phyloP scores from a whole-genome alignment of 176 grass and related monocot genomes.

The Musa acuminata region DNA sequence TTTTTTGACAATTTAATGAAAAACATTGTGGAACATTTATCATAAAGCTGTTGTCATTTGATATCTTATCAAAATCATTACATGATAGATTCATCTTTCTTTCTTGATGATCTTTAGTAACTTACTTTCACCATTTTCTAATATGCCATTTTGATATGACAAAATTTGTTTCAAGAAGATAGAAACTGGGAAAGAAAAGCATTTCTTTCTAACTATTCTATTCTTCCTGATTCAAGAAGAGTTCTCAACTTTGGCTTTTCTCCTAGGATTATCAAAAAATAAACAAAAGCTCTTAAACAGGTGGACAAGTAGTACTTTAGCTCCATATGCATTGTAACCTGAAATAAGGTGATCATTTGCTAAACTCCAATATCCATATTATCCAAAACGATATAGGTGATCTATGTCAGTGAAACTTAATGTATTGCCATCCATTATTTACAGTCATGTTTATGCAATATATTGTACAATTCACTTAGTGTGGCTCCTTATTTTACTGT shows the following conservation, averaged over 20 bases:
- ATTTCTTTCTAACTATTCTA: background rate
- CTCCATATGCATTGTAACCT: background rate
- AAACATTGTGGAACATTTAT: background rate
- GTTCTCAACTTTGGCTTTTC: background rate
- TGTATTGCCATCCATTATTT: background rate
- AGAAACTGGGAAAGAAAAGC: background rate
- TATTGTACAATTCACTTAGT: background rate
- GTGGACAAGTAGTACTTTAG: background rate
- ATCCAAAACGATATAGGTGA: background rate
- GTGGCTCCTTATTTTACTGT: background rate
- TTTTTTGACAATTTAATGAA: background rate
- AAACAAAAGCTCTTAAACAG: background rate
- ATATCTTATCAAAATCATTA: background rate
- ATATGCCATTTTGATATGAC: background rate
- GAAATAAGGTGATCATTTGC: background rate
- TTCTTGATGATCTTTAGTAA: background rate
- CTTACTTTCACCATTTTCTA: background rate
- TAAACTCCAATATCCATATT: background rate
- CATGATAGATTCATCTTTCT: background rate
- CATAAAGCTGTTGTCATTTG: background rate
- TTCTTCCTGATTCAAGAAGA: background rate
- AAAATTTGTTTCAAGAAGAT: background rate
- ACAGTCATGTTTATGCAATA: background rate
- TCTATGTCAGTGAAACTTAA: no score
- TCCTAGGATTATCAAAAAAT: background rate